Evolutionary conservation across 2,329 filamentous ascomycete species (phyloP).

Genomic region (Pseudonectria foliicola): DNA sequence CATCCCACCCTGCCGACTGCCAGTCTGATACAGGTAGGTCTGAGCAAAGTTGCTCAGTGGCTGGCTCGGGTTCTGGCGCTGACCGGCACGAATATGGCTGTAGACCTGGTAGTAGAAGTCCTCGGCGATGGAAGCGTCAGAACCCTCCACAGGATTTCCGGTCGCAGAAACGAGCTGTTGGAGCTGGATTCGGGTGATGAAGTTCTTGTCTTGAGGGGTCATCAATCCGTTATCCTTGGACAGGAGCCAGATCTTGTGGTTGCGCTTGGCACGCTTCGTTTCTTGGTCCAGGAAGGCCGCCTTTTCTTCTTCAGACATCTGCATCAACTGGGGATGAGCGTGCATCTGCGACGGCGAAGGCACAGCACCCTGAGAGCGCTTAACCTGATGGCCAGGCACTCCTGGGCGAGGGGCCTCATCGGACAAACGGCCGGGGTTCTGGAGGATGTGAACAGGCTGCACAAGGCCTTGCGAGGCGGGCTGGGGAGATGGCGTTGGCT

Average conservation of each 20-base stretch:
- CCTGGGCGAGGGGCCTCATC: slow-evolving; percentile 36
- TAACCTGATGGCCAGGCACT: slow-evolving; percentile 31
- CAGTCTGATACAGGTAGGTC: slow-evolving; percentile 94
- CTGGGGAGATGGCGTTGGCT: slow-evolving; percentile 32
- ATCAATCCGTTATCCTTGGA: slow-evolving; percentile 95
- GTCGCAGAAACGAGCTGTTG: slow-evolving; percentile 93
- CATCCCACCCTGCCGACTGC: slow-evolving; percentile 67
- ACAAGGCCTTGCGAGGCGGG: slow-evolving; percentile 34
- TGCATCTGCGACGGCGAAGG: slow-evolving; percentile 26
- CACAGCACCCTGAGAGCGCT: slow-evolving; percentile 46
- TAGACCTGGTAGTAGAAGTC: slow-evolving; percentile 99
- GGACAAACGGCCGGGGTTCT: slow-evolving; percentile 65
- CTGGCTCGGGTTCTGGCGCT: slow-evolving; percentile 85
- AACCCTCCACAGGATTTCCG: slow-evolving; percentile 75
- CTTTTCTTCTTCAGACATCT: slow-evolving; percentile 78
- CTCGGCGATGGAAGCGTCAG: slow-evolving; percentile 75
- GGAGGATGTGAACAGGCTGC: slow-evolving; percentile 67
- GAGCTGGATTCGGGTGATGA: slow-evolving; percentile 94
- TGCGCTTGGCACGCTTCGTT: slow-evolving; percentile 89
- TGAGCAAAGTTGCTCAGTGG: slow-evolving; percentile 94
- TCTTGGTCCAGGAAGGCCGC: slow-evolving; percentile 81
- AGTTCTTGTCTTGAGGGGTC: slow-evolving; percentile 99
- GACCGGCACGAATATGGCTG: slow-evolving; percentile 84
- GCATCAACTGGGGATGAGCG: slow-evolving; percentile 44
- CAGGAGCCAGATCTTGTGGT: slow-evolving; percentile 93